Evolutionary conservation across 2,329 filamentous ascomycete species (phyloP), one percentile per base, ranked within the genome.

Genomic region (Scleromitrula shiraiana): DNA sequence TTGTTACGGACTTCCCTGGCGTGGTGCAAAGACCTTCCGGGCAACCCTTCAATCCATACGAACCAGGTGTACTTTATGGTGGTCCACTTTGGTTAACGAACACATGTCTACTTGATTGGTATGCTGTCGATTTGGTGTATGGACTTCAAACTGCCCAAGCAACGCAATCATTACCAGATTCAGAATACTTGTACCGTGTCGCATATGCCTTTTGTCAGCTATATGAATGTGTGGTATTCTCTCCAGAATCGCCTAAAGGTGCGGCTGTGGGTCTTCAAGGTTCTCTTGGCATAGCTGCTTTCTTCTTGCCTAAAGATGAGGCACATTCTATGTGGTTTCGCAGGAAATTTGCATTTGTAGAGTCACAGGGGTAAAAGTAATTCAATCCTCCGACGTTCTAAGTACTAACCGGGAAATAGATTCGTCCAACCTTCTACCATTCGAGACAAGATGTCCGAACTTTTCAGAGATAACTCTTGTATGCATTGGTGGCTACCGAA

Each of bases 401-500:
- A n/a, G 15, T 48, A 33, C 46, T 49, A 30, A 44, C 7, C 8
- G 5, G 12, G 3, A n/a, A 27, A 12, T 53, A 96, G 91, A 32
- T 95, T 94, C 63, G 85, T 95, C 20, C 90, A 88, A 57, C 84
- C 90, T 1, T 71, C 79, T 24, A 78, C 78, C 10, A 82, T 91
- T 58, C 83, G 91, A 50, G 73, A 70, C 26, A 82, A 83, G 55
- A 84, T 97, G 76, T 80, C 85, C 26, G 76, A 85, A 39, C 65
- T 88, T 20, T 95, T 93, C 74, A 72, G 77, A 51, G 77, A 87
- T 36, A 75, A 79, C 12, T 80, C 82, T 17, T 80, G 89, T 45
- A 78, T 78, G 37, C 75, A 83, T 49, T 96, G 89, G 88, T 98
- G 93, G 93, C 76, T 96, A 2, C 87, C 89, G 2, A 77, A 93